These are phyloP conservation scores for Choiromyces venosus DNA, from an alignment of 495 filamentous ascomycete species.

Conservation along the genomic window DNA sequence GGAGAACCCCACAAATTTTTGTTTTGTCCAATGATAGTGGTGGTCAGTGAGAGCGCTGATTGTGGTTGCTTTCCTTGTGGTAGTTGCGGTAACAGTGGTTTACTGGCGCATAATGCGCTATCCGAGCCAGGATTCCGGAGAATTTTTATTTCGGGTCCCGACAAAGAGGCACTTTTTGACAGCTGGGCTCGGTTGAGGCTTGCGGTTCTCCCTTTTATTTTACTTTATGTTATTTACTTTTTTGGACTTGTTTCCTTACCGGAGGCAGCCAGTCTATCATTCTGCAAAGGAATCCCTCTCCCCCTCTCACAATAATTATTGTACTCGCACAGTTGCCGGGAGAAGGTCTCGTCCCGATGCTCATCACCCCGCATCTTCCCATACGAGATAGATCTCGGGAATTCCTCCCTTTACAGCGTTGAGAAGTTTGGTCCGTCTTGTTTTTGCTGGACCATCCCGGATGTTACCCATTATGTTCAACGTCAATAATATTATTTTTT, in stretches of 20 bases:
- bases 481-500: neutral
- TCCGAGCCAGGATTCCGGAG: constrained; percentile 17
- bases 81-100: neutral
- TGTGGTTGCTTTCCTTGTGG: neutral
- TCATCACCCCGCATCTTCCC: neutral
- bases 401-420: neutral
- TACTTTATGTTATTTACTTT: neutral
- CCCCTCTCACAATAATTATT: neutral
- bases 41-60: neutral
- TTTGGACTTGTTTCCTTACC: neutral
- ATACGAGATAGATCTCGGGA: neutral
- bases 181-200: constrained; percentile 28
- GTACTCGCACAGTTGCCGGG: neutral
- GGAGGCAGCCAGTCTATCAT: neutral
- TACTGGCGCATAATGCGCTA: constrained; percentile 21
- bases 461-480: neutral
- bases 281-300: neutral
- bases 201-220: neutral
- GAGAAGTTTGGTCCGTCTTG: neutral
- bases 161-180: constrained; percentile 20
- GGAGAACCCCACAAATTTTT: neutral
- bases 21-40: neutral
- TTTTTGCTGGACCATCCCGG: neutral
- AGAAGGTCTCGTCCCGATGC: neutral
- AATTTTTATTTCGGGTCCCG: constrained; percentile 24